These are phyloP conservation scores for Kwoniella heveanensis DNA, from an alignment of 768 basidiomycete genomes.

Conservation along the genomic window DNA sequence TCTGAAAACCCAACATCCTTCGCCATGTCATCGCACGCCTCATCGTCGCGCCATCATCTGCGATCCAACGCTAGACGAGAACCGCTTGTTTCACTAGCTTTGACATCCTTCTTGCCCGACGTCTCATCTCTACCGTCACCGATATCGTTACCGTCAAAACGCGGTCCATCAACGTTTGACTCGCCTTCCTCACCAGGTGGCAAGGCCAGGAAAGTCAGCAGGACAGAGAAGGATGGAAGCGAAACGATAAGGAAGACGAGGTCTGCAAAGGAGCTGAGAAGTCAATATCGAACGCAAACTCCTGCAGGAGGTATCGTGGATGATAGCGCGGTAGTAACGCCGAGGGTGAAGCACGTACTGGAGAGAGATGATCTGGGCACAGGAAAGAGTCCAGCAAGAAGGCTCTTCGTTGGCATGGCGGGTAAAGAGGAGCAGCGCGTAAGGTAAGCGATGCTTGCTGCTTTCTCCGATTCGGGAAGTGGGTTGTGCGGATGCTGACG, in stretches of 20 bases:
- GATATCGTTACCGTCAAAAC: slow-evolving; percentile 21
- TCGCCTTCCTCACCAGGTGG: slow-evolving; percentile 13
- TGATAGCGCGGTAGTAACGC: slow-evolving; percentile 26
- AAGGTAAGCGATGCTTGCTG: slow-evolving; percentile 17
- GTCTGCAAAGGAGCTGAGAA: slow-evolving; percentile 1
- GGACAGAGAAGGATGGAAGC: slow-evolving; percentile 13
- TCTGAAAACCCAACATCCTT: too few species aligned
- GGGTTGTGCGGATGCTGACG: slow-evolving; percentile 7
- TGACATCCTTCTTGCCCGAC: slow-evolving; percentile 6
- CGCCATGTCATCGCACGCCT: slow-evolving; percentile 15
- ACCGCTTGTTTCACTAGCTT: slow-evolving; percentile 13
- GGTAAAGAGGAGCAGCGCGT: slow-evolving; percentile 8
- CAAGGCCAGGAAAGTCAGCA: slow-evolving; percentile 16
- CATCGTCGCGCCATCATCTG: slow-evolving; percentile 11
- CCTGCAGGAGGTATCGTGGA: not conserved
- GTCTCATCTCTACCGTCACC: slow-evolving; percentile 23
- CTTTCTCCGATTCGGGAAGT: not conserved
- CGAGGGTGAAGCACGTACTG: slow-evolving; percentile 30
- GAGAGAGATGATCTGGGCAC: slow-evolving; percentile 41
- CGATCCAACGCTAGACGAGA: not conserved
- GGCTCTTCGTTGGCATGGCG: slow-evolving; percentile 26
- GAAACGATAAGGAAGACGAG: slow-evolving; percentile 18
- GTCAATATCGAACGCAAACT: not conserved
- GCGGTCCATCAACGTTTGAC: slow-evolving; percentile 14
- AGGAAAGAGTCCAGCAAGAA: slow-evolving; percentile 45